phyloP scores from a whole-genome alignment of 2,329 filamentous ascomycete genomes.

The Verticillium albo-atrum region DNA sequence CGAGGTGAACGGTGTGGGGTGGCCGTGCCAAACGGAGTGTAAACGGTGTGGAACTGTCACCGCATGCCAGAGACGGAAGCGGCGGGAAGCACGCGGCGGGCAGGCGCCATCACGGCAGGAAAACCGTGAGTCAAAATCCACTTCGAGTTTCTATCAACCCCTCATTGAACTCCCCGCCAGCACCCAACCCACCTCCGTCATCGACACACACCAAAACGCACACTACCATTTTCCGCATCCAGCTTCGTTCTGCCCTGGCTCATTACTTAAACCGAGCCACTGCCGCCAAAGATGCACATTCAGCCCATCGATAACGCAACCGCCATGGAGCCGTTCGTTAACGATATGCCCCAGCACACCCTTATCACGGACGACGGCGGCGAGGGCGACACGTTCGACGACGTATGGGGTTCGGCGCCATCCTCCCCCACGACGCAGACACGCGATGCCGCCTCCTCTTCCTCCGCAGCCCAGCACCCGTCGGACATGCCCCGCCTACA shows the following conservation, averaged over 20 bases:
- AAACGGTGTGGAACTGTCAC: neutral
- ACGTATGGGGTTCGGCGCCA: constrained; percentile 15
- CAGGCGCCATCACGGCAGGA: neutral
- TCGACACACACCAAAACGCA: neutral
- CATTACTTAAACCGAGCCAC: neutral
- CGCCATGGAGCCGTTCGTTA: constrained; percentile 12
- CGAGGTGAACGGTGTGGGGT: neutral
- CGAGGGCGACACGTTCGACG: constrained; percentile 13
- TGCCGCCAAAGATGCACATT: constrained; percentile 9
- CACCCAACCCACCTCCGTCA: neutral
- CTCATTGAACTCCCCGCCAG: no score
- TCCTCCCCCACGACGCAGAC: constrained; percentile 4
- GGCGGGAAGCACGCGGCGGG: no score
- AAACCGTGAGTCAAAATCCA: neutral
- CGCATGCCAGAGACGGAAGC: neutral
- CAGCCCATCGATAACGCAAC: constrained; percentile 12
- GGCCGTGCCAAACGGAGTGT: neutral
- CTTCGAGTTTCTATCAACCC: neutral
- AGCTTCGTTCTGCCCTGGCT: no score
- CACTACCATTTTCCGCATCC: no score
- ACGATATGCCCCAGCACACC: constrained; percentile 5
- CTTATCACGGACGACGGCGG: neutral
- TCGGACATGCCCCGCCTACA: constrained; percentile 71
- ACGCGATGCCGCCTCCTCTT: neutral
- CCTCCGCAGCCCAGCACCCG: constrained; percentile 27